Base-by-base conservation (phyloP, 345 rosid species). In the Sisymbrium altissimum region DNA sequence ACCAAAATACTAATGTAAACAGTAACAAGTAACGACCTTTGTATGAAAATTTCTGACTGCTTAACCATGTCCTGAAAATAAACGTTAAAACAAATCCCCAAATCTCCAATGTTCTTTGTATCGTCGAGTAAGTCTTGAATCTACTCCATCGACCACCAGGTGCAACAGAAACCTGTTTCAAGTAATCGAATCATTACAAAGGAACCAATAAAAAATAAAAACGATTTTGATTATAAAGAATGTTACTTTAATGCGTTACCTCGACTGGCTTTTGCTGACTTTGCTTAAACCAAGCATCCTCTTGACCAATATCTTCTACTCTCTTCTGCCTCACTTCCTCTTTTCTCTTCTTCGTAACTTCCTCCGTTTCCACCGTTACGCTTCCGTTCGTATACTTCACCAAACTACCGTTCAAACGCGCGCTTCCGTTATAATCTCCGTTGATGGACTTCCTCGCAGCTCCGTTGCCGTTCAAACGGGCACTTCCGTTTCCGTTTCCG, bases 111-210 rank as follows among this genome's bases (percentile, higher is more conserved):
- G 97, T 83, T 80, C 99, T 86, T 71, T 95, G 99, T 71, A 95
- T 83, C 1, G 95, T 92, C 5, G 99, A 92, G 71, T 95, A 95
- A 41, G 96, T 88, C 83, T 92, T 92, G 85, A 95, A 95, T 81
- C 97, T 86, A 83, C 77, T 88, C 99, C 99, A 95, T 15, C 96
- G 88, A 44, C 99, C 97, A 40, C 97, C 97, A 40, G 97, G 92
- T 59, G 93, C 89, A 78, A 95, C 92, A 72, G 99, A 95, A 64
- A 92, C 99, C 99, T 95, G 77, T 75, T 46, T 54, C 11, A 48
- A 62, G 8, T 49, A 23, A 71, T 13, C 32, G 55, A 15, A 54
- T 60, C 48, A 18, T 55, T 79, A 55, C 0, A n/a, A 25, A 11
- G 52, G 11, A 13, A 10, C 0, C 8, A 56, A 30, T 4, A 18